Evolutionary conservation across 257 asterid genomes (phyloP), one percentile per base, ranked within the genome.

Genomic region (Nicotiana tomentosiformis): DNA sequence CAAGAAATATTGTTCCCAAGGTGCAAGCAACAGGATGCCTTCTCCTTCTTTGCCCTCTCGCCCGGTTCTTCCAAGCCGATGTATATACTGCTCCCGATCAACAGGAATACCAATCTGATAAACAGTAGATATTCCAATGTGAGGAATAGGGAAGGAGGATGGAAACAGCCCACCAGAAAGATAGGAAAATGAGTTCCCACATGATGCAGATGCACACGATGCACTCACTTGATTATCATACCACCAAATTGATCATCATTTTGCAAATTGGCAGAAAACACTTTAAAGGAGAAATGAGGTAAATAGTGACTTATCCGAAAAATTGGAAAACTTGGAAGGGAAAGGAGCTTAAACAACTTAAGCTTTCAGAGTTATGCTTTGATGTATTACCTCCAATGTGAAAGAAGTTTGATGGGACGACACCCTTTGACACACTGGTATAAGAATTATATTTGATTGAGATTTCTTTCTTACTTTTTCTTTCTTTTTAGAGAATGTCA

Each of bases 31-130:
- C 61, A 96, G 81, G 68, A 92, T 78, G 77, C 97, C 97, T 88
- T 91, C 92, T 39, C 98, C 98, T 69, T 80, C 95, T 87, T 96
- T 94, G 82, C 97, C 99, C 84, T 93, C 92, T 53, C 98, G 86
- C 32, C 98, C 99, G 55, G 99, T 94, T 88, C 98, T 90, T 89
- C 98, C 98, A 72, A 96, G 92, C 80, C 98, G 92, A 84, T 91
- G 96, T 56, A 94, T 94, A 82, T 96, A 96, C 82, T 93, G 98
- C 77, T 93, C 98, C 33, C 99, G 87, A 77, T 96, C 97, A 1
- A 83, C 67, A 68, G 99, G 98, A 81, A 96, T 83, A 29, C 98
- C 99, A 69, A 92, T 92, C 99, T 95, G 86, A 84, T 77, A 23
- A 81, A 46, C 46, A 76, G 17, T 14, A 51, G 7, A 76, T 32